Base-by-base conservation (phyloP, 2,329 filamentous ascomycete genomes). In the Xylariales sp. region DNA sequence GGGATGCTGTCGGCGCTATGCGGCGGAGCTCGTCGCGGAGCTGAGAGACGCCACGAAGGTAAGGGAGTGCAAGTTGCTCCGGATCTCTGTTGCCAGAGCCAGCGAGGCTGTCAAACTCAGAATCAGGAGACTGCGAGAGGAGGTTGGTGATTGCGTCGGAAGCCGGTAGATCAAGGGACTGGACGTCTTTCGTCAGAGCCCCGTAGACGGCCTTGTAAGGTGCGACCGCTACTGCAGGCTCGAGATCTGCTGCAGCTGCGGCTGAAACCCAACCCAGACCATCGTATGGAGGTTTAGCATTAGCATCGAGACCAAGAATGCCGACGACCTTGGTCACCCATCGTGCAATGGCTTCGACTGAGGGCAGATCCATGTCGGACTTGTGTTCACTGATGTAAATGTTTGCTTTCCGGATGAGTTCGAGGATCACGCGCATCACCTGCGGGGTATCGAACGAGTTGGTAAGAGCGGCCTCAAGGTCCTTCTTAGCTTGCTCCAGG, bases 401-500 rank as follows among this genome's bases (percentile, higher is more conserved):
- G 63, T 95, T 95, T 57, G 84, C 85, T 31, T 85, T 79, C 35
- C 82, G 84, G 47, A 96, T 83, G 18, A 96, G 68, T 42, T 87
- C 80, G 2, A 82, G 79, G 34, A 96, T 83, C n/a, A 80, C 68
- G 36, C 78, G 76, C 84, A 96, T 88, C 4, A 83, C 88, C 38
- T 72, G 69, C 1, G 86, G 81, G 0, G 90, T 96, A 62, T 96
- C 85, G 60, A 96, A 95, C 0, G 89, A 95, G 64, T 95, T 88
- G 51, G 75, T 74, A 12, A 96, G 71, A 2, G 85, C 84, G 2
- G 62, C 56, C 24, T 77, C 62, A 21, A 78, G 59, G 18, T 79
- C 76, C 29, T 64, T 64, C 61, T 80, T 71, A 8, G 76, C 74
- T 44, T 77, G 70, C 38, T 76, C 67, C 5, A 76, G 58, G 44